phyloP scores from a whole-genome alignment of 129 eudicot species.

The Deinandra increscens region DNA sequence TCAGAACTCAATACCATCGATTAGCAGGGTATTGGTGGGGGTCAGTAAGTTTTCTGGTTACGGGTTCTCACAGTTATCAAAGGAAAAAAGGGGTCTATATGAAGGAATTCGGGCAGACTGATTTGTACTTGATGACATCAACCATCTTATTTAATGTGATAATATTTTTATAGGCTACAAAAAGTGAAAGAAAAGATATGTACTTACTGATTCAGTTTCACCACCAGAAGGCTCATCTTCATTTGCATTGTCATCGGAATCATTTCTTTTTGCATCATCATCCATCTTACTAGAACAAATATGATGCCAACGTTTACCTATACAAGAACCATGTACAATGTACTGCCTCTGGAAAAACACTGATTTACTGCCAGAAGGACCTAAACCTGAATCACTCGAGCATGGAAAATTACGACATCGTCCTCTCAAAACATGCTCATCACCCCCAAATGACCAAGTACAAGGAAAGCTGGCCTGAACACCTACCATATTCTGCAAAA shows the following conservation, averaged over 20 bases:
- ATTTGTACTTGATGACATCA: not conserved
- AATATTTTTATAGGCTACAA: not conserved
- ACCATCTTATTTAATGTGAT: conserved; percentile 2
- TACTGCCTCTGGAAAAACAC: conserved; percentile 31
- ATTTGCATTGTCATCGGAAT: conserved; percentile 42
- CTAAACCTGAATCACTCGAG: conserved; percentile 39
- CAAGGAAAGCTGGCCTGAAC: conserved; percentile 59
- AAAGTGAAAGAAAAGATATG: conserved; percentile 3
- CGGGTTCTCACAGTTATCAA: not conserved
- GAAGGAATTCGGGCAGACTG: not conserved
- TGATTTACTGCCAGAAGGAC: conserved; percentile 41
- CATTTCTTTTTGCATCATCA: conserved; percentile 51
- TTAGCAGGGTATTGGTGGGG: not conserved
- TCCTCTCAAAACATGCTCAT: conserved; percentile 35
- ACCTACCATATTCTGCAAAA: conserved; percentile 50
- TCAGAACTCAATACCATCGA: not conserved
- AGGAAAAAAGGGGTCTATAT: not conserved
- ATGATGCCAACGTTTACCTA: conserved; percentile 38
- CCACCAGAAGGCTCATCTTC: conserved; percentile 40
- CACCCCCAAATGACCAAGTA: conserved; percentile 50
- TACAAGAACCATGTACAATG: conserved; percentile 30
- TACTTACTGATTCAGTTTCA: conserved; percentile 52
- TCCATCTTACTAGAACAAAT: conserved; percentile 52
- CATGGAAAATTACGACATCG: conserved; percentile 38
- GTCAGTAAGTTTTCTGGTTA: not conserved